These are phyloP conservation scores for Coemansia sp. DNA, from an alignment of 192 early-diverging fungal genomes.

Conservation along the genomic window DNA sequence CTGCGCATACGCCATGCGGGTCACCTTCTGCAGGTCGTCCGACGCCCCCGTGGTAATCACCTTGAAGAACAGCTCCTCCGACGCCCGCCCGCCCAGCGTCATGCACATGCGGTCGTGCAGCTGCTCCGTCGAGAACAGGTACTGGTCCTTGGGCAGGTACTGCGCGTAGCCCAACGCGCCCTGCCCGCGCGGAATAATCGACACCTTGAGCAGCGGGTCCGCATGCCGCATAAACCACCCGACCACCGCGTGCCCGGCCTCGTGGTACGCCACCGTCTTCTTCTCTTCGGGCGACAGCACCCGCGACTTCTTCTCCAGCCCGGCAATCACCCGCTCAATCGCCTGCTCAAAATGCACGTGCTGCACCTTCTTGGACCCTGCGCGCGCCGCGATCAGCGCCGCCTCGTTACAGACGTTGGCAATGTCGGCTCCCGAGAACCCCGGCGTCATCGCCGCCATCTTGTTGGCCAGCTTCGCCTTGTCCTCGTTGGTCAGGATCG, in stretches of 20 bases:
- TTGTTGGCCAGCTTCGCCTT: slow-evolving; percentile 74
- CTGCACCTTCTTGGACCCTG: slow-evolving; percentile 70
- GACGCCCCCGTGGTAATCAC: slow-evolving; percentile 94
- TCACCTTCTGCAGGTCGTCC: slow-evolving; percentile 98
- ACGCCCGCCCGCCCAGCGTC: slow-evolving; percentile 80
- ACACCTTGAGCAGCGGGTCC: slow-evolving; percentile 95
- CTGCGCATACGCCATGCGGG: slow-evolving; percentile 95
- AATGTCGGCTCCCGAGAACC: slow-evolving; percentile 97
- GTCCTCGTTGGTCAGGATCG: slow-evolving; percentile 85
- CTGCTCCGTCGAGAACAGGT: slow-evolving; percentile 88
- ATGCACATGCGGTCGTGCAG: slow-evolving; percentile 91
- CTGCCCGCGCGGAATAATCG: slow-evolving; percentile 94
- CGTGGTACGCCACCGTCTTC: slow-evolving; percentile 98
- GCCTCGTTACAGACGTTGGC: slow-evolving; percentile 99
- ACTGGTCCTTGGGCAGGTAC: slow-evolving; percentile 97
- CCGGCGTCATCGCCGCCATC: slow-evolving; percentile 94
- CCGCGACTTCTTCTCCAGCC: slow-evolving; percentile 95
- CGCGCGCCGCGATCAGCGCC: slow-evolving; percentile 93
- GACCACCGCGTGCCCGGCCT: slow-evolving; percentile 97
- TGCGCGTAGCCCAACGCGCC: slow-evolving; percentile 98
- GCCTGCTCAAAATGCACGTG: slow-evolving; percentile 95
- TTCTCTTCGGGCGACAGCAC: slow-evolving; percentile 96
- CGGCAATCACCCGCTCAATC: slow-evolving; percentile 97
- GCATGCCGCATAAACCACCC: slow-evolving; percentile 98
- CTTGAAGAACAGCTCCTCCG: slow-evolving; percentile 92